Evolutionary conservation across 805 yeast genomes (phyloP), one percentile per base, ranked within the genome.

Genomic region (Candida golubevii): DNA sequence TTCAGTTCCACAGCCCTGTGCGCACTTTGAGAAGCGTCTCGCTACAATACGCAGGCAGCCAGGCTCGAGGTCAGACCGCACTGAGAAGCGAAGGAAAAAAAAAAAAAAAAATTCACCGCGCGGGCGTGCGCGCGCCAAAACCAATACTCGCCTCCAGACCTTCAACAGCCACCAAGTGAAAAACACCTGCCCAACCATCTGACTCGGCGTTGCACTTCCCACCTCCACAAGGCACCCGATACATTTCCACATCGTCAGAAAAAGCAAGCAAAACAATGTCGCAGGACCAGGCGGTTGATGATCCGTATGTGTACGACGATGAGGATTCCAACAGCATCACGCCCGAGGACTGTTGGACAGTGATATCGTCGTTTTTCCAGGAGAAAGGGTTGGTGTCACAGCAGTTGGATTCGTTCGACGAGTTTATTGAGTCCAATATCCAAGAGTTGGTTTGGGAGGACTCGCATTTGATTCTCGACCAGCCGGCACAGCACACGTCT

Each of bases 261-360:
- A 18, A 18, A 29, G 6, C 32, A 29, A 29, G n/a, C 10, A 29
- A 10, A 12, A 36, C 32, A 28, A 54, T 56, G 58, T 51, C 57
- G 43, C 55, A 46, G 23, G 23, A 18, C 23, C 23, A 18, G 42
- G 46, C 42, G n/a, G 51, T 45, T 15, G 72, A 66, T 42, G 90
- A 85, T 65, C 85, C 83, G 40, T 85, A 87, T 65, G 80, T 78
- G 45, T 82, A 82, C 62, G 54, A 51, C 28, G 90, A 84, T 55
- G 83, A 77, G 51, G 78, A 77, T 48, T 79, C 83, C 60, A 56
- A 56, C 50, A 59, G 63, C 51, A 88, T 93, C 70, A 89, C 98
- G 29, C 87, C 97, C 27, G 99, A 93, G 72, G 99, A 93, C 75
- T 93, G 99, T 69, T 93, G 99, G 99, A 84, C 96, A 29, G 98